Conservation (phyloP, 179 eudicot genomes). For the Pouteria campechiana region DNA sequence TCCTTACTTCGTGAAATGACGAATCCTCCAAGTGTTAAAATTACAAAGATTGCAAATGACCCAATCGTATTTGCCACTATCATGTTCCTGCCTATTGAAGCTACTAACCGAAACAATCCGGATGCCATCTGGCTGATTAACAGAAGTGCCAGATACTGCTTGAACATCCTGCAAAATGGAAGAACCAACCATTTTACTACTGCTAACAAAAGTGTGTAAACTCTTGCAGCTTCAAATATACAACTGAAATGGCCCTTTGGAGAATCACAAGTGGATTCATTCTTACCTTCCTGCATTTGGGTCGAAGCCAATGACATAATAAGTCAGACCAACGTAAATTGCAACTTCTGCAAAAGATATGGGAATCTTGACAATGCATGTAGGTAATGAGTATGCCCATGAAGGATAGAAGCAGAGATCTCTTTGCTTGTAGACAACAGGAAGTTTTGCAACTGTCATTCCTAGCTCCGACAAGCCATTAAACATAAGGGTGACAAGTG, state of each 20-base stretch:
- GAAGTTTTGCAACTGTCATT: conserved; percentile 27
- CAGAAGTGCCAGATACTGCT: conserved; percentile 16
- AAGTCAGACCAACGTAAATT: conserved; percentile 16
- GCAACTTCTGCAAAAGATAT: conserved; percentile 20
- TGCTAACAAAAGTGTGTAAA: not conserved
- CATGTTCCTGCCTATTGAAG: conserved; percentile 25
- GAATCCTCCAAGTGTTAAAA: conserved; percentile 29
- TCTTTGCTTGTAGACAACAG: conserved; percentile 35
- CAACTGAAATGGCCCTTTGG: no score
- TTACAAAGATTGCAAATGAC: conserved; percentile 15
- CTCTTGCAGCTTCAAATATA: not conserved
- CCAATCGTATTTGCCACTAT: conserved; percentile 34
- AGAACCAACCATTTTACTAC: not conserved
- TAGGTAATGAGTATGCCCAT: conserved; percentile 31
- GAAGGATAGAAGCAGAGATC: conserved; percentile 30
- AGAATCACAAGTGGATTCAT: no score
- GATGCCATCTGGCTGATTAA: conserved; percentile 15
- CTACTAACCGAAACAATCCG: conserved; percentile 22
- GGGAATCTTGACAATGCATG: conserved; percentile 32
- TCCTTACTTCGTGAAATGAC: conserved; percentile 25
- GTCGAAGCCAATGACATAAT: conserved; percentile 36
- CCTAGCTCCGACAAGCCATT: conserved; percentile 27
- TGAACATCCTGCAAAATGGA: conserved; percentile 19
- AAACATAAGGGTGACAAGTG: conserved; percentile 13
- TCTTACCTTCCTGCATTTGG: conserved; percentile 29